Base-by-base conservation (phyloP, 352 stramenopile species). In the Phytopythium litorale region DNA sequence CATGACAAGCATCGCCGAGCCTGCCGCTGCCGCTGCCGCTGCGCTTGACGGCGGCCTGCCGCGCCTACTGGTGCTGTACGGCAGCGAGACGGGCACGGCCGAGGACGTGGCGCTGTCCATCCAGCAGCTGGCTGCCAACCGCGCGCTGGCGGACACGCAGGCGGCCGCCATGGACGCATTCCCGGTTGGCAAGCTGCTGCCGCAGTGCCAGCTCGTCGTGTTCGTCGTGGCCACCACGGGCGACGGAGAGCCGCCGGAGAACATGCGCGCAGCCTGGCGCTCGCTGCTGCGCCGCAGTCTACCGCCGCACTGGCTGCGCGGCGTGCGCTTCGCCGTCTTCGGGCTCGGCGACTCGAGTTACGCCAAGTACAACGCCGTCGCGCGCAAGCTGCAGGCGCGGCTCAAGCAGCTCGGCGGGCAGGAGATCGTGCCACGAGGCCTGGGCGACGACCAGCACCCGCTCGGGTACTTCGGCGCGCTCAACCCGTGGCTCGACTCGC, bases 301-400 rank as follows among this genome's bases (percentile, higher is more conserved):
- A 13, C 62, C 73, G 6, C 43, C 58, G 13, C 67, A 87, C 30
- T 96, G 84, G 73, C 78, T 98, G 4, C 16, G 32, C 3, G 69
- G 69, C 30, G 74, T 98, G 21, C 65, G 79, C 8, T 72, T 97
- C 45, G 89, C 91, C 5, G 86, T 98, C 50, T 98, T 98, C 66
- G 93, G 94, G 28, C 68, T 98, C 30, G 94, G 94, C 12, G 92
- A 98, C 71, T 97, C 88, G 46, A 92, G 78, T 38, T 98, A 98
- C 70, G 83, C 81, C 64, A 97, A 98, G 74, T 98, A 94, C 75
- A 98, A 98, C 58, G 87, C 89, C 0, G 87, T 95, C 21, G 94
- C 88, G 15, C 71, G 91, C 6, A 88, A 86, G 37, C 71, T 98
- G 28, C 80, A 97, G 56, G 81, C 78, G 28, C 81, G 92, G 7